phyloP scores from a whole-genome alignment of 2,329 filamentous ascomycete genomes.

The Xylogone sp. region DNA sequence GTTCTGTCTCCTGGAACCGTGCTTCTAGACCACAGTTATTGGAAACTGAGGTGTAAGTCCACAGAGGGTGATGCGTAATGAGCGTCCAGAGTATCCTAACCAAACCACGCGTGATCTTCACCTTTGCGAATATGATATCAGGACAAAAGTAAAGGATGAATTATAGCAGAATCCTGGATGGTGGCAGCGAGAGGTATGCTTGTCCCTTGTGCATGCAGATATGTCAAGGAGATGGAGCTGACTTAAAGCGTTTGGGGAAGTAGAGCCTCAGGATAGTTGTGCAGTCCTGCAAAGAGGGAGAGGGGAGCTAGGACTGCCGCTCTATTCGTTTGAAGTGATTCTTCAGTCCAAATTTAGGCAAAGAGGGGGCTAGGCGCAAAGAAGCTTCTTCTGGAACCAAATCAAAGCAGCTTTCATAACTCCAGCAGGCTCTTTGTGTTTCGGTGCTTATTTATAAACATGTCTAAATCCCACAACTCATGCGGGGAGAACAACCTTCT shows the following conservation, averaged over 20 bases:
- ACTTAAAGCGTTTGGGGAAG: neutral
- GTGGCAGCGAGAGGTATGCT: neutral
- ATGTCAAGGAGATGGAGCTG: neutral
- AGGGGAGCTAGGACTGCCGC: neutral
- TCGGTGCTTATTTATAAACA: neutral
- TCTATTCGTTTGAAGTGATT: neutral
- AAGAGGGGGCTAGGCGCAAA: neutral
- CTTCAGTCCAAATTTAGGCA: neutral
- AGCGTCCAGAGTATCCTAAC: slow-evolving; percentile 17
- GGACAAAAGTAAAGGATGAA: slow-evolving; percentile 4
- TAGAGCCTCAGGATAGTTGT: neutral
- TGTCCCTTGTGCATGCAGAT: neutral
- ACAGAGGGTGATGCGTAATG: slow-evolving; percentile 11
- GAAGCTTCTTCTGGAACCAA: neutral
- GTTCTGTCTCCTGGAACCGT: slow-evolving; percentile 17
- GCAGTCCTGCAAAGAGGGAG: neutral
- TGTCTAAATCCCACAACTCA: neutral
- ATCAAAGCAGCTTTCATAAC: neutral
- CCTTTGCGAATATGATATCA: slow-evolving; percentile 14
- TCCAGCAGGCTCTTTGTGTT: neutral
- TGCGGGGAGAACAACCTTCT: neutral
- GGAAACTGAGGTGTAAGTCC: slow-evolving; percentile 20
- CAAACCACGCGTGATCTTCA: slow-evolving; percentile 15
- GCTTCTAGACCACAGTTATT: slow-evolving; percentile 23
- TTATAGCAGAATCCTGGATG: neutral